A percentile compares a stretch with the other conserved stretches of the same genome.
Evolutionary conservation across 2,329 filamentous ascomycete genomes (phyloP).

Genomic region (Coniella lustricola): DNA sequence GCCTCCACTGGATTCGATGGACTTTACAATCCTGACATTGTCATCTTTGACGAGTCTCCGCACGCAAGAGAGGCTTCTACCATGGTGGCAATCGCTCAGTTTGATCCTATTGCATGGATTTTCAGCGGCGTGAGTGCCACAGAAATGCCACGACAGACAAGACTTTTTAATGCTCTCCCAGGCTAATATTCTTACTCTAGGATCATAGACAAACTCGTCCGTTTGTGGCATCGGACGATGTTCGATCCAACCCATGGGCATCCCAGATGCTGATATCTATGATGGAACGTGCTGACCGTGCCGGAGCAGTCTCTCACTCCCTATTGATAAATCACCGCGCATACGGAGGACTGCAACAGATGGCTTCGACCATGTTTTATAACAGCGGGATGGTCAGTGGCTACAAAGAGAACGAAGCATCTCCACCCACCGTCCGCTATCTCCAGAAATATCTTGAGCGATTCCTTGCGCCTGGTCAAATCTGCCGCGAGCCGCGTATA

Average conservation of each 20-base stretch:
- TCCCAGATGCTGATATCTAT: slow-evolving; percentile 20
- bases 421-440: slow-evolving; percentile 15
- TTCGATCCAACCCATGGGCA: slow-evolving; percentile 13
- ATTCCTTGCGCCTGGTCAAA: slow-evolving; percentile 10
- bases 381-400: slow-evolving; percentile 30
- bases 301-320: slow-evolving; percentile 18
- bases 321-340: slow-evolving; percentile 25
- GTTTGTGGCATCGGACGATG: slow-evolving; percentile 19
- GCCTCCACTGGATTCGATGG: slow-evolving; percentile 30
- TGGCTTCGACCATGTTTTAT: slow-evolving; percentile 38
- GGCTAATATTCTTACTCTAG: slow-evolving; percentile 13
- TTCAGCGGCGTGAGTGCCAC: slow-evolving; percentile 31
- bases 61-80: slow-evolving; percentile 40
- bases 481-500: slow-evolving; percentile 28
- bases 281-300: slow-evolving; percentile 22
- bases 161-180: slow-evolving; percentile 34
- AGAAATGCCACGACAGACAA: slow-evolving; percentile 15
- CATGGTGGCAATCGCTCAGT: slow-evolving; percentile 37
- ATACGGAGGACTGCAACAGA: slow-evolving; percentile 26
- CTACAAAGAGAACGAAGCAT: slow-evolving; percentile 13
- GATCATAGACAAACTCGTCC: slow-evolving; percentile 24
- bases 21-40: slow-evolving; percentile 71
- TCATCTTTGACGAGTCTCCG: slow-evolving; percentile 70
- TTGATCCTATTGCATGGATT: slow-evolving; percentile 36
- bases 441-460: slow-evolving; percentile 18